phyloP scores from a whole-genome alignment of 305 asterid genomes.

The Fraxinus greggii region DNA sequence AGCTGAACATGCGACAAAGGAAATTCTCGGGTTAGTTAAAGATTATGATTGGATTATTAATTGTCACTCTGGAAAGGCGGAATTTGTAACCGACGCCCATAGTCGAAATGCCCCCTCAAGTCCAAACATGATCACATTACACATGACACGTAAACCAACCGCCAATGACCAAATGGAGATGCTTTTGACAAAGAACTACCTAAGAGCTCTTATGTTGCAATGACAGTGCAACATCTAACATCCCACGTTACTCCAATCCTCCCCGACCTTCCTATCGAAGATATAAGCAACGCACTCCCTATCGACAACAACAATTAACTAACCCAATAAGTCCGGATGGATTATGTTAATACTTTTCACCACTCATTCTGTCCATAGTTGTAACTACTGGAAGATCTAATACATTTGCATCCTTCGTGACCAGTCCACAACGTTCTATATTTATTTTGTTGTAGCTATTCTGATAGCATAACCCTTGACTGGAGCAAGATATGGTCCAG shows the following conservation, averaged over 20 bases:
- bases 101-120: not conserved
- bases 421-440: not conserved
- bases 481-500: not conserved
- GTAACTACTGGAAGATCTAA: not conserved
- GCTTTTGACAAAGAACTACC: not conserved
- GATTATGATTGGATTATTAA: not conserved
- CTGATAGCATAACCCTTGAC: not conserved
- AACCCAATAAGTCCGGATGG: not conserved
- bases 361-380: not conserved
- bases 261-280: not conserved
- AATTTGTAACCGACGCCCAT: not conserved
- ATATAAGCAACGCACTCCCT: not conserved
- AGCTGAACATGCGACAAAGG: not conserved
- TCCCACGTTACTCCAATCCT: not conserved
- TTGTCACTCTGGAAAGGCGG: not conserved
- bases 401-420: not conserved
- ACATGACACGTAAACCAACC: not conserved
- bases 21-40: not conserved
- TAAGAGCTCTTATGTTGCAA: not conserved
- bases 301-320: not conserved
- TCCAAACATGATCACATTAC: not conserved
- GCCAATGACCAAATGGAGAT: not conserved
- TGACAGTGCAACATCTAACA: not conserved
- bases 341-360: not conserved
- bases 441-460: not conserved